A percentile compares a stretch with the other conserved stretches of the same genome.
Conservation (phyloP, 371 early-diverging fungal species). For the Mucor lusitanicus region DNA sequence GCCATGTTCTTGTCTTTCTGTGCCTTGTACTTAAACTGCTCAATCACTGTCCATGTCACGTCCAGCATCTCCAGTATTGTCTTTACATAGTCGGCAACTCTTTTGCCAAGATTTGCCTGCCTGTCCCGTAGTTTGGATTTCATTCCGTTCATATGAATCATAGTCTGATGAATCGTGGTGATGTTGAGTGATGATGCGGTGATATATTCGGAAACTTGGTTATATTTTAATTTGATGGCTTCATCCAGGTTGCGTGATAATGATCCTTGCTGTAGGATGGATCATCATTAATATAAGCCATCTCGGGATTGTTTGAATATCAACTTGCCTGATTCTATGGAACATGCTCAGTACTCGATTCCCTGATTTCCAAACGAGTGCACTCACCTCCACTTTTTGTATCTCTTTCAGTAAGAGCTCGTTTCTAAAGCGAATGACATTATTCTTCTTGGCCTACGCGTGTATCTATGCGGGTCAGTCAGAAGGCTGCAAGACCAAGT, state of each 20-base stretch:
- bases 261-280: not conserved
- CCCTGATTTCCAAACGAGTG: not conserved
- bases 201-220: constrained; percentile 3
- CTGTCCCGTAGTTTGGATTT: not conserved
- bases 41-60: constrained; percentile 21
- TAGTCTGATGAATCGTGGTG: not conserved
- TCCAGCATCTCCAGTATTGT: constrained; percentile 9
- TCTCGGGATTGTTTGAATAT: not conserved
- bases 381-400: not conserved
- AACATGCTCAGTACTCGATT: not conserved
- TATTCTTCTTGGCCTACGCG: not conserved
- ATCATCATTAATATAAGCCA: not conserved
- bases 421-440: not conserved
- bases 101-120: not conserved
- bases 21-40: constrained; percentile 18
- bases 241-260: not conserved
- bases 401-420: not conserved
- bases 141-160: not conserved
- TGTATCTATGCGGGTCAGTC: too few relatives aligned
- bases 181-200: not conserved
- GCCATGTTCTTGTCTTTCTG: constrained; percentile 1
- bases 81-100: constrained; percentile 2
- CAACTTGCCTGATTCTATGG: constrained; percentile 2
- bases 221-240: constrained; percentile 2
- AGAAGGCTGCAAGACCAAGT: not conserved